Evolutionary conservation across 1,139 yeast species (phyloP).

Genomic region (Geotrichum siamense): DNA sequence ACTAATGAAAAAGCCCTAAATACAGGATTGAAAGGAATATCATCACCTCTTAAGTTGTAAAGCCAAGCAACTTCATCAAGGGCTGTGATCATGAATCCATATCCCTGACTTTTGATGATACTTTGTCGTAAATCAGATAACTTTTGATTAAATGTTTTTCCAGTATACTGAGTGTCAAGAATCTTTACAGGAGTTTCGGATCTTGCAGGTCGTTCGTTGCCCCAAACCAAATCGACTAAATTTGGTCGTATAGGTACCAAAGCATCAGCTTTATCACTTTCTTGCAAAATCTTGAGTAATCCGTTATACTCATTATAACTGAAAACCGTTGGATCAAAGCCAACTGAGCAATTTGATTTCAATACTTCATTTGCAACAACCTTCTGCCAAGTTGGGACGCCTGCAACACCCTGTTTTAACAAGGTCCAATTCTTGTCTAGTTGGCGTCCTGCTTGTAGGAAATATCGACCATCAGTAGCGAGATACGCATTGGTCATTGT

Average conservation of each 20-base stretch:
- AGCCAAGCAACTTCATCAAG: slow-evolving; percentile 93
- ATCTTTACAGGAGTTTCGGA: slow-evolving; percentile 32
- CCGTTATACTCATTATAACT: slow-evolving; percentile 42
- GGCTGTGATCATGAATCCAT: slow-evolving; percentile 55
- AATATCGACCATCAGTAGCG: slow-evolving; percentile 93
- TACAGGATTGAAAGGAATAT: slow-evolving; percentile 84
- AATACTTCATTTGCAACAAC: slow-evolving; percentile 50
- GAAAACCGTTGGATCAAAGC: slow-evolving; percentile 65
- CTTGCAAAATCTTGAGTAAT: slow-evolving; percentile 37
- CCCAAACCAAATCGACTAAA: slow-evolving; percentile 75
- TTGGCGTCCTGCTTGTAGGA: slow-evolving; percentile 82
- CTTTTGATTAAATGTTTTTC: slow-evolving; percentile 38
- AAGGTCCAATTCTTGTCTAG: slow-evolving; percentile 78
- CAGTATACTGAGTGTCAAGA: slow-evolving; percentile 37
- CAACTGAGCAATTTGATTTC: slow-evolving; percentile 37
- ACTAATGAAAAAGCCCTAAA: slow-evolving; percentile 74
- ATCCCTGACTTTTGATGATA: slow-evolving; percentile 40
- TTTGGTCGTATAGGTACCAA: slow-evolving; percentile 62
- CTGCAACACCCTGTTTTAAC: slow-evolving; percentile 72
- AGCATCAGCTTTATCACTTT: slow-evolving; percentile 5
- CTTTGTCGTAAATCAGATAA: slow-evolving; percentile 41
- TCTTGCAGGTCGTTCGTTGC: slow-evolving; percentile 36
- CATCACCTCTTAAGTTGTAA: slow-evolving; percentile 78
- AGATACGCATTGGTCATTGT: slow-evolving; percentile 67
- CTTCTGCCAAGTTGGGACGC: slow-evolving; percentile 78